These are phyloP conservation scores for Irpex sp. DNA, from an alignment of 1,284 basidiomycete genomes.

Conservation along the genomic window DNA sequence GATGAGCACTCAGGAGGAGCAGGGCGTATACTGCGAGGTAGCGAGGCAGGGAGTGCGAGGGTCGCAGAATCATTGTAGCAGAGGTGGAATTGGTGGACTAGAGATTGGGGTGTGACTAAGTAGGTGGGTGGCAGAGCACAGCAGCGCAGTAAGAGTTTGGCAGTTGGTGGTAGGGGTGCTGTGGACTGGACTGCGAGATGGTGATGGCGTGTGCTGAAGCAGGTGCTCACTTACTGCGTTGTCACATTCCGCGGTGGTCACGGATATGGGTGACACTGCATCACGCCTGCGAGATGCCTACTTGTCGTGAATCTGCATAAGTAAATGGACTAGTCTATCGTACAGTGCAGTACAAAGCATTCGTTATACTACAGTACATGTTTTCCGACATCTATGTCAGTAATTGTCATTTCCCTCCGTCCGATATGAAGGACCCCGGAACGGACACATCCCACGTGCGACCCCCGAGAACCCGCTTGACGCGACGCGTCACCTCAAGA, in stretches of 20 bases:
- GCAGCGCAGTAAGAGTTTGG: background rate
- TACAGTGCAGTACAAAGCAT: no score
- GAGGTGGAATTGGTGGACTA: background rate
- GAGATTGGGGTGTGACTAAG: background rate
- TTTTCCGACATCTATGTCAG: no score
- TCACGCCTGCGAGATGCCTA: background rate
- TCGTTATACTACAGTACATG: no score
- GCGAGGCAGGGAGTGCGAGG: slow-evolving; percentile 11
- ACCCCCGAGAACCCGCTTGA: slow-evolving; percentile 1
- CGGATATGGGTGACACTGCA: background rate
- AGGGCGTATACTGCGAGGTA: slow-evolving; percentile 16
- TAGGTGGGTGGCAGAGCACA: background rate
- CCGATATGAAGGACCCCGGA: background rate
- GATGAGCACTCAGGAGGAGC: slow-evolving; percentile 31
- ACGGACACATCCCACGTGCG: background rate
- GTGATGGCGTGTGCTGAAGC: background rate
- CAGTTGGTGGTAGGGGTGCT: background rate
- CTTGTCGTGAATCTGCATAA: background rate
- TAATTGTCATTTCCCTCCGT: background rate
- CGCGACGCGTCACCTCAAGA: slow-evolving; percentile 9
- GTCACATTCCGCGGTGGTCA: background rate
- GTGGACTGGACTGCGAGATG: background rate
- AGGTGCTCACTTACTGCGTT: background rate
- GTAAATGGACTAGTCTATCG: no score
- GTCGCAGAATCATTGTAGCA: slow-evolving; percentile 24